Evolutionary conservation across 2,329 filamentous ascomycete genomes (phyloP), one percentile per base, ranked within the genome.

Genomic region (Cyanodermella asteris): DNA sequence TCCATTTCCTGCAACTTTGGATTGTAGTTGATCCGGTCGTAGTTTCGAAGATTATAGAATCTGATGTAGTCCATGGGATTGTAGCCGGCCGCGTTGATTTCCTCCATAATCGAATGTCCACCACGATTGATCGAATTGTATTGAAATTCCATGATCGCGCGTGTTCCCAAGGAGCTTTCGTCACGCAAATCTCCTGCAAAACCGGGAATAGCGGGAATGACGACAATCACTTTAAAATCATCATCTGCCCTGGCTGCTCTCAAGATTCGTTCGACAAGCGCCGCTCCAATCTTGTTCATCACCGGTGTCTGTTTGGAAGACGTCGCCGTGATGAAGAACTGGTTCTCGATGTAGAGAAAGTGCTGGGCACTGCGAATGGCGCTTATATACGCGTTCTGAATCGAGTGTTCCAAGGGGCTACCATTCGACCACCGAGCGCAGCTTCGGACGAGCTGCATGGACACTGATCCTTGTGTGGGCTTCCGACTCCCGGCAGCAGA

Each of bases 241-340:
- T 78, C 60, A 18, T 60, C 54, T 25, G 64, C 61, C 28, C 64
- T 50, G 34, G 72, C 61, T 11, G 78, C 78, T 17, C 71, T 67
- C 12, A 78, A 40, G 34, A 84, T 74, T 18, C 78, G 66, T 34
- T 80, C 69, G 5, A 80, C 77, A 25, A 90, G 74, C 15, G 74
- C 74, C 5, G 65, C 67, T 22, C 77, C 77, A 31, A 90, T 72
- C 44, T 71, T 68, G 49, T 90, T 87, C 38, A 59, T 61, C 22
- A 90, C 65, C 1, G 77, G 74, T 32, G 60, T 59, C 42, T 81
- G 75, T 28, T 67, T 51, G 27, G 74, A 59, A 23, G 56, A 59
- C 2, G 75, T 82, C 3, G 76, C 74, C 0, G 77, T 87, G 47
- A 87, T 87, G 56, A 87, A 87, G 53, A 87, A 87, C 56, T 78